Evolutionary conservation across 2,329 filamentous ascomycete species (phyloP), one percentile per base, ranked within the genome.

Genomic region (Neofusicoccum cordaticola): DNA sequence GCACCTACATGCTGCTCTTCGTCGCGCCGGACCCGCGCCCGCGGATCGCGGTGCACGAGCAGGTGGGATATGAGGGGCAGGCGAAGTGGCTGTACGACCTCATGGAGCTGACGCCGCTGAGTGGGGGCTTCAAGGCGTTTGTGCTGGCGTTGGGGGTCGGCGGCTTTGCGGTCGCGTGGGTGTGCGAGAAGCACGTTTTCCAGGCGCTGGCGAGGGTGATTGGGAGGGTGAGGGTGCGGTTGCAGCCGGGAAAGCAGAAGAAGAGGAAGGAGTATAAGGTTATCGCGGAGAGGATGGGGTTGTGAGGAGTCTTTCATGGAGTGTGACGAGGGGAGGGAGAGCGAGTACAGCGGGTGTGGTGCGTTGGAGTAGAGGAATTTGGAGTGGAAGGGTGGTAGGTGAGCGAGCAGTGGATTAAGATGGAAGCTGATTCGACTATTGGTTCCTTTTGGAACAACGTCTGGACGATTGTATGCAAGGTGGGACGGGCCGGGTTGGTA

Each of bases 191-290:
- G 64, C 84, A 86, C 63, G 44, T 95, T 4, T 90, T 97, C 66
- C 87, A 88, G 41, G 78, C 79, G 22, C 69, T 97, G 63, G 90
- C 92, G 17, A 87, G 86, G 67, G 77, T 82, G 52, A 80, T 97
- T 63, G 92, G 91, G 1, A 80, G 79, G 35, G 69, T 84, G 15
- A 90, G 88, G 72, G 78, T 84, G 58, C 78, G 75, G n/a, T 63
- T 92, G 53, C 79, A 74, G 78, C 85, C 69, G 76, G 75, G 85
- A 57, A 83, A 82, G 73, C 79, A 81, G 48, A 97, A 97, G 81
- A 87, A 90, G 78, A 85, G 93, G 68, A 97, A 97, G 78, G 83
- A 88, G 79, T 97, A 97, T 75, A 98, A 98, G 80, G 71, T 92
- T 19, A 88, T 97, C 61, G 31, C 50, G 6, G 75, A 75, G 66